Base-by-base conservation (phyloP, 192 early-diverging fungal species). In the Spizellomyces punctatus region DNA sequence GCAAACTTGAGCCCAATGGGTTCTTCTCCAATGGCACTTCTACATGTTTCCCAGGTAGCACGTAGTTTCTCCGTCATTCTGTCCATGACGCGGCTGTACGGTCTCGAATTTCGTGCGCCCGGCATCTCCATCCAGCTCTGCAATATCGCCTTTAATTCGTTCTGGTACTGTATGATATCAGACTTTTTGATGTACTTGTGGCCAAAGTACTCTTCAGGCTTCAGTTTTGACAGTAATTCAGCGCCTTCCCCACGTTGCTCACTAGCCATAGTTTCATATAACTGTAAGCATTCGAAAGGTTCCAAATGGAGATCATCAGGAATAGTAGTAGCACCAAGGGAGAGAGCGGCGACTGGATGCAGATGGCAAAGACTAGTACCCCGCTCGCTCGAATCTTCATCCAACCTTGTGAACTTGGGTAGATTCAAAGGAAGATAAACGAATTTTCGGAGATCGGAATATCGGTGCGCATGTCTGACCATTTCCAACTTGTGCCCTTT, bases 391-490 rank as follows among this genome's bases (percentile, higher is more conserved):
- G 47, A 55, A 14, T 0, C 8, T 8, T 48, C 42, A 7, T 75
- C 60, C 45, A 56, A 21, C 10, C 47, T 43, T 9, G 55, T 63
- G 44, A 59, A 41, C n/a, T 22, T 10, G 22, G n/a, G 21, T 21
- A 21, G 43, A 52, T 22, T 58, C 22, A 17, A 1, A n/a, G 81
- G 79, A 16, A 71, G 52, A 57, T 79, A 82, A 6, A 67, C 68
- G 50, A 75, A 82, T 46, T 78, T 78, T 17, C 69, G 59, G 9
- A 82, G 58, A 59, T 82, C 80, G 10, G 79, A 82, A 50, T 76
- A 82, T 8, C 81, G 66, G 47, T 82, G 73, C 6, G 54, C 52
- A 43, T 80, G 65, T 66, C 54, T 43, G 21, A 82, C 80, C 8
- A 81, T 44, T 10, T 64, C 19, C 58, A 74, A 64, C 49, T 42